phyloP scores from a whole-genome alignment of 805 yeast species.

The Candida peoriensis region DNA sequence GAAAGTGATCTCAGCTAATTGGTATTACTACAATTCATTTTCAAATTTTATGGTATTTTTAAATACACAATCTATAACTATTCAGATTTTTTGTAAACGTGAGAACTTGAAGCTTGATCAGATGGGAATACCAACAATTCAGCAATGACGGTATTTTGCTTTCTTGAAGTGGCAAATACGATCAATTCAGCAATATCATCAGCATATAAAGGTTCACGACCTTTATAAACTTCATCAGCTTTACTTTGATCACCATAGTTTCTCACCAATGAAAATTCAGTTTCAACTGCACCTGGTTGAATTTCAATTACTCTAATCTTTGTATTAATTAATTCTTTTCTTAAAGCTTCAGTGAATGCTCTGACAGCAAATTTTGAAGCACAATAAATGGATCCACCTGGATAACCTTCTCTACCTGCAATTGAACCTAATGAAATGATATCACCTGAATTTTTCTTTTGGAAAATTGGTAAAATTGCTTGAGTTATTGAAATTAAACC shows the following conservation, averaged over 20 bases:
- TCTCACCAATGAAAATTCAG: conserved; percentile 59
- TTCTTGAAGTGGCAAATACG: conserved; percentile 51
- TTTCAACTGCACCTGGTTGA: conserved; percentile 68
- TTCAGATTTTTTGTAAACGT: conserved; percentile 50
- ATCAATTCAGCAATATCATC: conserved; percentile 36
- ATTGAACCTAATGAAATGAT: conserved; percentile 72
- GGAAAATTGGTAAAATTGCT: conserved; percentile 65
- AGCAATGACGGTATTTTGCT: conserved; percentile 55
- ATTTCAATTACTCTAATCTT: conserved; percentile 60
- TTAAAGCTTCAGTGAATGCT: conserved; percentile 63
- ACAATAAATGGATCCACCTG: conserved; percentile 76
- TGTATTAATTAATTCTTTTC: conserved; percentile 73
- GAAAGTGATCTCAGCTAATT: no score
- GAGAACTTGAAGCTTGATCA: conserved; percentile 68
- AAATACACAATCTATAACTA: no score
- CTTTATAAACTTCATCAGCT: conserved; percentile 54
- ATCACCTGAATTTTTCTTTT: conserved; percentile 64
- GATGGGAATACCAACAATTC: conserved; percentile 81
- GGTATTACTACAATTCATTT: no score
- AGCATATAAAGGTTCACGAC: conserved; percentile 52
- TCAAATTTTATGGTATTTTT: no score
- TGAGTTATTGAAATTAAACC: conserved; percentile 85
- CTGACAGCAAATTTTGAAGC: conserved; percentile 70
- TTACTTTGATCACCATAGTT: conserved; percentile 50
- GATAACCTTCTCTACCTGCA: conserved; percentile 77